Conservation (phyloP, 1,284 basidiomycete genomes). For the Ustilago loliicola region DNA sequence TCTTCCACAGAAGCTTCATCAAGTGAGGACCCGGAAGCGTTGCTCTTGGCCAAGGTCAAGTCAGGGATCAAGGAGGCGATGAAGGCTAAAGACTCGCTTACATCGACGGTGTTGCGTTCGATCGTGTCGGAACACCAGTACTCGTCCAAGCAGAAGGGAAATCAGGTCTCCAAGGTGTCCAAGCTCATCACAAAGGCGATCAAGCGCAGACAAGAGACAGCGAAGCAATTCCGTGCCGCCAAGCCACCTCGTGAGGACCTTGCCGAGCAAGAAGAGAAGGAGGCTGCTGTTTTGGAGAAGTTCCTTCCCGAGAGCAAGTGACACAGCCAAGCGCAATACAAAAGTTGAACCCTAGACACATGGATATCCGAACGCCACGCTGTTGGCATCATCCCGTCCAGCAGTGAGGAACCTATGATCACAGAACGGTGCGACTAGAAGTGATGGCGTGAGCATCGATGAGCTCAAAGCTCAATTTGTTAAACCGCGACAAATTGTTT, state of each 20-base stretch:
- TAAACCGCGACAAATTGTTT: background rate
- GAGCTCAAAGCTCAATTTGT: background rate
- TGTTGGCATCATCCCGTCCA: background rate
- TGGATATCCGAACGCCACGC: background rate
- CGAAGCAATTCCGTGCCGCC: slow-evolving; percentile 53
- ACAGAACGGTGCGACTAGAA: too few relatives aligned
- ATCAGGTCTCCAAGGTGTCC: slow-evolving; percentile 45
- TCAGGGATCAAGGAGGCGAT: slow-evolving; percentile 59
- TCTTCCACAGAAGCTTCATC: slow-evolving; percentile 31
- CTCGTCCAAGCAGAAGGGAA: slow-evolving; percentile 50
- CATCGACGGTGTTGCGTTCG: slow-evolving; percentile 55
- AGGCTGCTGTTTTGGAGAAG: slow-evolving; percentile 44
- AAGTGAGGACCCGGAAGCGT: slow-evolving; percentile 41
- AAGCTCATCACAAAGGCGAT: slow-evolving; percentile 57
- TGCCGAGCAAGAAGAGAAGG: slow-evolving; percentile 60
- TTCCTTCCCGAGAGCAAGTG: slow-evolving; percentile 50
- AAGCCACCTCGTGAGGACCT: slow-evolving; percentile 59
- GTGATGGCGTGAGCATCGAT: background rate
- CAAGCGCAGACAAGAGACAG: slow-evolving; percentile 52
- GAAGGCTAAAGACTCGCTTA: slow-evolving; percentile 58
- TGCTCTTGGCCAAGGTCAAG: slow-evolving; percentile 52
- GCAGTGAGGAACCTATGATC: background rate
- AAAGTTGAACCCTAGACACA: too few relatives aligned
- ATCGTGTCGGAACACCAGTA: slow-evolving; percentile 61
- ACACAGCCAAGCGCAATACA: background rate